Conservation (phyloP, 257 asterid genomes). For the Dorcoceras hygrometricum region DNA sequence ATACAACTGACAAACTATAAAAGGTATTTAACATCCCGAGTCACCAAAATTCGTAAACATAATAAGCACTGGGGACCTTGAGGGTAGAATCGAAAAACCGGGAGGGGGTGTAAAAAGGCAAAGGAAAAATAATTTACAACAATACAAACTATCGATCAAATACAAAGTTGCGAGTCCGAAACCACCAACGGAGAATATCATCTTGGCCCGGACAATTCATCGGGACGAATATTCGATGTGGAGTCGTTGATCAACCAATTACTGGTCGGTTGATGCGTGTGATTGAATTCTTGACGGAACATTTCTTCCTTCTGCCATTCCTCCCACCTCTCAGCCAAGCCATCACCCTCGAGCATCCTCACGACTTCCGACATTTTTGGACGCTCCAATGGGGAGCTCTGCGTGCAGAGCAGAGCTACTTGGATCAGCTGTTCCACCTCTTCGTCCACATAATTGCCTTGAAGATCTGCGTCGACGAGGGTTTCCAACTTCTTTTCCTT, state of each 20-base stretch:
- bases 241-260: constrained; percentile 72
- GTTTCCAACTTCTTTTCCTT: constrained; percentile 75
- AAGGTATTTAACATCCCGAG: neutral
- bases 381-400: constrained; percentile 65
- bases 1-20: neutral
- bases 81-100: too few species aligned
- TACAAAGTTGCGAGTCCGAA: neutral
- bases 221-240: constrained; percentile 62
- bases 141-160: neutral
- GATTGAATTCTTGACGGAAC: constrained; percentile 61
- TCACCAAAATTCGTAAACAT: neutral
- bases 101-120: neutral
- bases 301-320: constrained; percentile 93
- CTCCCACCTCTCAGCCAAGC: constrained; percentile 96
- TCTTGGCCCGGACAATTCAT: constrained; percentile 91
- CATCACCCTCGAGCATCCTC: constrained; percentile 91
- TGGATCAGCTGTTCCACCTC: constrained; percentile 88
- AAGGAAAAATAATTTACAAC: neutral
- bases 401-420: constrained; percentile 89
- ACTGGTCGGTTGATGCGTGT: constrained; percentile 38
- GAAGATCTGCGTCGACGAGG: constrained; percentile 69
- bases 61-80: too few species aligned
- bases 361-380: constrained; percentile 96
- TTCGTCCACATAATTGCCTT: constrained; percentile 60
- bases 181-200: constrained; percentile 19